Conservation (phyloP, 2,329 filamentous ascomycete species). For the Exophiala oligosperma region DNA sequence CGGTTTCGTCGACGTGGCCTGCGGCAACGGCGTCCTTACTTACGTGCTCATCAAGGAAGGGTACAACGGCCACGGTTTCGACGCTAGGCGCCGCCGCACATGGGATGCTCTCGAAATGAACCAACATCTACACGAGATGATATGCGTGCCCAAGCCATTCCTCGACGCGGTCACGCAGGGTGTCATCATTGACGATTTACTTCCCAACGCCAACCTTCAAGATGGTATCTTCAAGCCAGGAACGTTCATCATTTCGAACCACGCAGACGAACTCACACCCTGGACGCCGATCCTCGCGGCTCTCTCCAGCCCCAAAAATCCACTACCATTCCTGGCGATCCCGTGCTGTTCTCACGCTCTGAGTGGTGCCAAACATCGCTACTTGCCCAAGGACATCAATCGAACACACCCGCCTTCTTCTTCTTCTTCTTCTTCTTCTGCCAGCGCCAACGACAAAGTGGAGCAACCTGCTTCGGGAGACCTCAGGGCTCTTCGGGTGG, state of each 20-base stretch:
- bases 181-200: not conserved
- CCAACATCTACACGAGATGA: conserved; percentile 53
- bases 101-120: conserved; percentile 69
- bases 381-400: conserved; percentile 33
- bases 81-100: conserved; percentile 80
- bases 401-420: conserved; percentile 5
- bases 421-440: not conserved
- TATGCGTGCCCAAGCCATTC: conserved; percentile 60
- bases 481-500: conserved; percentile 39
- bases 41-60: conserved; percentile 79
- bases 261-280: conserved; percentile 91
- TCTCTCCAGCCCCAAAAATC: conserved; percentile 53
- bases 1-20: conserved; percentile 94
- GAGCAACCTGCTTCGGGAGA: conserved; percentile 41
- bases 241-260: conserved; percentile 95
- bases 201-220: conserved; percentile 24
- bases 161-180: conserved; percentile 27
- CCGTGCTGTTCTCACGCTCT: conserved; percentile 93
- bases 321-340: conserved; percentile 84
- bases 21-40: conserved; percentile 89
- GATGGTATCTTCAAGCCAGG: conserved; percentile 67
- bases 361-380: conserved; percentile 69
- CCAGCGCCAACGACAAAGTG: conserved; percentile 26
- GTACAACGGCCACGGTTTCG: conserved; percentile 85
- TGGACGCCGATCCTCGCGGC: conserved; percentile 91